A percentile compares a stretch with the other conserved stretches of the same genome.
Evolutionary conservation across 208 protist genomes (phyloP).

Genomic region (Vickermania spadyakhi): DNA sequence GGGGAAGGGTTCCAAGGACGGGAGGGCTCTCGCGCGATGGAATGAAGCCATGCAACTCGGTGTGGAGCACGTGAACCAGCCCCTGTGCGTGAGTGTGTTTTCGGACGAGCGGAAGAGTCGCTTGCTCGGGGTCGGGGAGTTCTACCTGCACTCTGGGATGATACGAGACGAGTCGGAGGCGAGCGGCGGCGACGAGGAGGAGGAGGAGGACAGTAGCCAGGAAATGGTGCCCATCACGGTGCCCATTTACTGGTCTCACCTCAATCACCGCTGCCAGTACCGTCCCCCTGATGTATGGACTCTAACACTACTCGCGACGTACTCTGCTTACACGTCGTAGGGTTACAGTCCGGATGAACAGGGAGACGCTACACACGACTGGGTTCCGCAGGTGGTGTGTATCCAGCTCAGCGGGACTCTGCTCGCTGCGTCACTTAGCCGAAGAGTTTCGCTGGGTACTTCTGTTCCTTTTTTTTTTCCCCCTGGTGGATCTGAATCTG

Average conservation of each 20-base stretch:
- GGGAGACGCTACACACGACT: not conserved
- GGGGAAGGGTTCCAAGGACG: constrained; percentile 22
- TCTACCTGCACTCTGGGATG: constrained; percentile 18
- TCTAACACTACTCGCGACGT: constrained; percentile 26
- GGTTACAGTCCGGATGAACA: too few relatives aligned
- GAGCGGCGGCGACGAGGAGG: not conserved
- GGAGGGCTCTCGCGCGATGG: constrained; percentile 31
- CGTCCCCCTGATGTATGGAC: constrained; percentile 13
- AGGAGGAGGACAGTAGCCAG: not conserved
- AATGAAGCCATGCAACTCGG: constrained; percentile 61
- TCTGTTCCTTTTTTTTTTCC: too few relatives aligned
- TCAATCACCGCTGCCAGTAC: constrained; percentile 22
- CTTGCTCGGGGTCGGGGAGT: constrained; percentile 30
- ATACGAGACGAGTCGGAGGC: not conserved
- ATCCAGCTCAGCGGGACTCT: too few relatives aligned
- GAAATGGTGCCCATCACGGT: not conserved
- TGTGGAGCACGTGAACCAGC: constrained; percentile 15
- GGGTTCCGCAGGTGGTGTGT: too few relatives aligned
- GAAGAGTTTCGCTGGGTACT: too few relatives aligned
- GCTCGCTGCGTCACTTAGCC: too few relatives aligned
- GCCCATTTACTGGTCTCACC: constrained; percentile 21
- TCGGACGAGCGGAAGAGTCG: not conserved
- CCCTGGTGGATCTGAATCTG: too few relatives aligned
- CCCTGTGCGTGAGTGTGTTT: not conserved
- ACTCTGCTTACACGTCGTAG: constrained; percentile 1